Base-by-base conservation (phyloP, 1,284 basidiomycete genomes). In the Trichosporon coremiiforme region DNA sequence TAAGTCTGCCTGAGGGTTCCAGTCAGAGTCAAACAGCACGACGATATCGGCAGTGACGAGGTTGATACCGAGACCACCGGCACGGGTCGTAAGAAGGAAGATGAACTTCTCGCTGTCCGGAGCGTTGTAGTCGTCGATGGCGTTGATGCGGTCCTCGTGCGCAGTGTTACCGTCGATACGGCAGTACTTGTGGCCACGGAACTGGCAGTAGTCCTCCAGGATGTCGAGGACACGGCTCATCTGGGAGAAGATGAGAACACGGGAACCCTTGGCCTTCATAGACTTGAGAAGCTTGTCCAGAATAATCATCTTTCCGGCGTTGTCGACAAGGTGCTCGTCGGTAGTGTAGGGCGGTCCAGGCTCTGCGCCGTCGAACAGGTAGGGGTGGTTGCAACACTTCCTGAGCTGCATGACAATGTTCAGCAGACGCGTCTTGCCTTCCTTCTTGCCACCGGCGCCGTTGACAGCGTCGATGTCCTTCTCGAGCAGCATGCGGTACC, bases 391-490 rank as follows among this genome's bases (percentile, higher is more conserved):
- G 80, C 87, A 88, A 78, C 85, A 83, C 75, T 82, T 83, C 75
- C 88, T 73, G 68, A 94, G 87, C 87, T 99, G 97, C 97, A 99
- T 99, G 74, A 99, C 97, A 86, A 99, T 97, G 84, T 99, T 99
- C 89, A 99, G 93, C 66, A 99, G 84, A 35, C 95, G 87, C 2
- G 95, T 98, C 85, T 98, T 99, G 73, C 97, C 96, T 83, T 99
- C 97, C 83, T 99, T 99, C 88, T 98, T 98, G 15, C 94, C 94
- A 1, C 93, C 92, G 31, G 94, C 85, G 88, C 94, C 94, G 79
- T 98, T 99, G 68, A 99, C 97, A 10, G 96, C 96, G 79, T 99
- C 97, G 69, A 99, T 98, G 83, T 99, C 97, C 85, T 99, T 98
- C 84, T 99, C 95, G 68, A 99, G 84, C 4, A 99, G 92, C 45